These are phyloP conservation scores for Chytriomyces sp. DNA, from an alignment of 192 early-diverging fungal species.

Conservation along the genomic window DNA sequence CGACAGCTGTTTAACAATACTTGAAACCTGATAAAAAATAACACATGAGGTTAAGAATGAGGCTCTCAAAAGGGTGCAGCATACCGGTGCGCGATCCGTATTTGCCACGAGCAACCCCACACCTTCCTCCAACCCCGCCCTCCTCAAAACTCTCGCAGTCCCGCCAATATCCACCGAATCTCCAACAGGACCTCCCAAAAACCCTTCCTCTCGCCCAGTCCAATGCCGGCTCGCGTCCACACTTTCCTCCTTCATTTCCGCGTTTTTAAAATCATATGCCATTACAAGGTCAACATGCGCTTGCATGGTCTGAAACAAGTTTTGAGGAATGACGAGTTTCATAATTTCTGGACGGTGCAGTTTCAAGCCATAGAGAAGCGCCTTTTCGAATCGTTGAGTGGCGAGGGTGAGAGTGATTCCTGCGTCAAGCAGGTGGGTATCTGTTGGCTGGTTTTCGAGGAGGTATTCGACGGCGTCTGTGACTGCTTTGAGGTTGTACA, in stretches of 20 bases:
- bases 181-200: slow-evolving; percentile 7
- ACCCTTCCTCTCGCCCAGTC: slow-evolving; percentile 19
- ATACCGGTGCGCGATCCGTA: slow-evolving; percentile 82
- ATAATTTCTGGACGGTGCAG: slow-evolving; percentile 75
- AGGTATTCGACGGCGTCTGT: slow-evolving; percentile 77
- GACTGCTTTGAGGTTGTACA: slow-evolving; percentile 79
- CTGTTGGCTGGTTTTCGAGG: slow-evolving; percentile 60
- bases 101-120: slow-evolving; percentile 83
- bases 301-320: slow-evolving; percentile 80
- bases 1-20: slow-evolving; percentile 73
- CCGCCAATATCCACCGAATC: slow-evolving; percentile 30
- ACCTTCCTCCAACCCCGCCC: slow-evolving; percentile 47
- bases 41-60: neutral
- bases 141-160: slow-evolving; percentile 30
- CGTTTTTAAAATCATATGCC: slow-evolving; percentile 71
- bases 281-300: slow-evolving; percentile 82
- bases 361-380: slow-evolving; percentile 80
- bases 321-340: slow-evolving; percentile 73
- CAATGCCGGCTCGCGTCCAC: slow-evolving; percentile 12
- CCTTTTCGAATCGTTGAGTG: slow-evolving; percentile 66
- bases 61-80: no score
- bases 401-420: slow-evolving; percentile 63
- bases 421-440: slow-evolving; percentile 69
- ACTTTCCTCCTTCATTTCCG: slow-evolving; percentile 10
- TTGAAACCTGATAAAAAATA: slow-evolving; percentile 14